Evolutionary conservation across 2,329 filamentous ascomycete genomes (phyloP), one percentile per base, ranked within the genome.

Genomic region (Fusarium sp.): DNA sequence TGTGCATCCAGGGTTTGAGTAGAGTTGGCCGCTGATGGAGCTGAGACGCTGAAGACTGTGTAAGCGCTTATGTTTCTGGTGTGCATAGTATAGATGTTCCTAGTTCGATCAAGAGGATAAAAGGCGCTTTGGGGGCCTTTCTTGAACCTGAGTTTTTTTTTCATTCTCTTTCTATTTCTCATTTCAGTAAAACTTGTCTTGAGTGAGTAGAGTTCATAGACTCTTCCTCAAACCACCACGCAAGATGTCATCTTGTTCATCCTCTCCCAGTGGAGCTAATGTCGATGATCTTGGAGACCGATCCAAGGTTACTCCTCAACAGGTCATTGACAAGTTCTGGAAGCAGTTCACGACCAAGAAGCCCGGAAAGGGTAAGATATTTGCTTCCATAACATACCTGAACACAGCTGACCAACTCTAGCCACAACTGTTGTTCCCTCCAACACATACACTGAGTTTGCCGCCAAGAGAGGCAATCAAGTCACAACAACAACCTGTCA

Each of bases 241-340:
- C 43, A 61, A 56, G 13, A 69, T 69, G 67, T 70, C 66, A 4
- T 70, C 67, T 49, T 55, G 67, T 21, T 53, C 66, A 34, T 48
- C 66, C 4, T 70, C 67, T 8, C 18, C 56, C 25, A 37, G 12
- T 42, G 54, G 44, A 19, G n/a, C 53, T 18, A 28, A 44, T 18
- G 21, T 42, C 43, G 30, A 46, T 28, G 51, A 70, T 39, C 42
- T 71, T 21, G 63, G 37, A 8, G 71, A 73, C 10, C 62, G 72
- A 84, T 62, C 61, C 9, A 74, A 86, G 59, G 85, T 88, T 73
- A 80, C 88, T 10, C 91, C 91, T 0, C 92, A 94, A 77, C 85
- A 88, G 61, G 85, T 83, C 26, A 87, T 94, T 59, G 87, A 92
- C 70, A 86, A 91, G 64, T 93, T 93, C 76, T 94, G 91, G 92